phyloP scores from a whole-genome alignment of 768 basidiomycete genomes.

The Mycena pura region DNA sequence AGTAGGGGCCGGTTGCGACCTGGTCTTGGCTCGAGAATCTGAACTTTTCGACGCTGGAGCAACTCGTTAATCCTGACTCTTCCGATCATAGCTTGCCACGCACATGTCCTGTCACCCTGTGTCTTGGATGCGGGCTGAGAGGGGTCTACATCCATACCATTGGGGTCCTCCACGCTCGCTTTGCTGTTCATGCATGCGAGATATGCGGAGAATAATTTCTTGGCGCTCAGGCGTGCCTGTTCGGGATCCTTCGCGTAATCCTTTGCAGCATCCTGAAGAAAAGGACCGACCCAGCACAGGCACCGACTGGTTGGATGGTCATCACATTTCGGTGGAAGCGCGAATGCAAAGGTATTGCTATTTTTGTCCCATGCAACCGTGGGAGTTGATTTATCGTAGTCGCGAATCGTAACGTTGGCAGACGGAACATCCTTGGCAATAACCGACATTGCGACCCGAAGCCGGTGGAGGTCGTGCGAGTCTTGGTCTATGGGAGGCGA shows the following conservation, averaged over 20 bases:
- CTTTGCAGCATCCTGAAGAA: background rate
- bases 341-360: background rate
- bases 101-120: background rate
- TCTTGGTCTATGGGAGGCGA: background rate
- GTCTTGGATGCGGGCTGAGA: background rate
- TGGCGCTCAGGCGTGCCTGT: background rate
- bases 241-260: too few species aligned
- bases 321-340: background rate
- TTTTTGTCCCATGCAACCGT: background rate
- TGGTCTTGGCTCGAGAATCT: too few species aligned
- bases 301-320: background rate
- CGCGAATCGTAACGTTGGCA: background rate
- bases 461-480: background rate
- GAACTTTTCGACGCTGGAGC: too few species aligned
- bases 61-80: background rate
- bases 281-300: slow-evolving; percentile 8
- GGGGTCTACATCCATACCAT: background rate
- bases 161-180: background rate
- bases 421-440: background rate
- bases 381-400: background rate
- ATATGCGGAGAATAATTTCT: background rate
- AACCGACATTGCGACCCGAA: background rate
- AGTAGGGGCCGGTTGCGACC: too few species aligned
- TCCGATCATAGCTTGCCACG: background rate
- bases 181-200: background rate